Evolutionary conservation across 805 yeast species (phyloP), one percentile per base, ranked within the genome.

Genomic region (Candida multigemmis): DNA sequence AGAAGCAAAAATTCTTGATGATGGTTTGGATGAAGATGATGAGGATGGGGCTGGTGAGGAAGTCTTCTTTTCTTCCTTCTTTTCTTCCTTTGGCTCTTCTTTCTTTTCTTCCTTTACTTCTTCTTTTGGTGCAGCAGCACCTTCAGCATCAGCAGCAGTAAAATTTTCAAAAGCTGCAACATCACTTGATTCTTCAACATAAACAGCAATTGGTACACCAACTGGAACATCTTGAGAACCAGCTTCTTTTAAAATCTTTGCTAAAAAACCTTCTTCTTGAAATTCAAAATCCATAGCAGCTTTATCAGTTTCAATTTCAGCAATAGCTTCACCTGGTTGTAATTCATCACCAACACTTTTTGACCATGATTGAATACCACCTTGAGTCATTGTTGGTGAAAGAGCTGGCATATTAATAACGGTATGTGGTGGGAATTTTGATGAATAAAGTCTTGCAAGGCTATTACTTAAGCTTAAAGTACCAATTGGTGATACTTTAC

Each of bases 311-410:
- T 89, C 98, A 39, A 89, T 80, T 63, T 89, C 97, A 34, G 96
- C 96, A 42, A 89, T 73, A 24, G 91, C 77, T 51, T 87, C 96
- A 58, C 98, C 98, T 12, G 96, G 91, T 16, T 70, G 47, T 40
- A 91, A 74, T 55, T 73, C 60, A 53, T 91, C 98, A 48, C 98
- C 98, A 20, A 77, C 83, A 23, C 71, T 58, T 66, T 87, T 91
- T 52, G 76, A 71, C 98, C 98, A 91, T 33, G 74, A 66, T 21
- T 89, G 89, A 39, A 91, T 65, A 56, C 75, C 79, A 53, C 98
- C 98, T 51, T 83, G 89, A 35, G 96, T 82, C 99, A 91, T 91
- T 29, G 99, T 91, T 40, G 99, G 98, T n/a, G 97, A 89, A 46
- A 91, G 67, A 7, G 99, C 98, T 25, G 98, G 99, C 98, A 91